Conservation (phyloP, 108 stramenopile genomes). For the Aureococcus anophagefferens region DNA sequence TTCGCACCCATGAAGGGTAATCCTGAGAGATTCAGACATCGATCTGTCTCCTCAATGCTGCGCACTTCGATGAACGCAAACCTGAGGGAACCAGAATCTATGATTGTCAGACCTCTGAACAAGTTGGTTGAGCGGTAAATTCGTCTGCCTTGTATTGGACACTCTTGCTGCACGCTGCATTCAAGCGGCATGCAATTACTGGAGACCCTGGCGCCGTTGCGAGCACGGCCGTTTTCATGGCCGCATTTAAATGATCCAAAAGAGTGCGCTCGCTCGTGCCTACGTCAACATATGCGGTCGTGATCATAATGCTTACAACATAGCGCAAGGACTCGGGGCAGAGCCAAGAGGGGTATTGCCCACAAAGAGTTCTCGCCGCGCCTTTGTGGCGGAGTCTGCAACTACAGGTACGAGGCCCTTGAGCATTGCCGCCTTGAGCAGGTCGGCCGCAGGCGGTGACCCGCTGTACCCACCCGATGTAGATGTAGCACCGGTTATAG, state of each 20-base stretch:
- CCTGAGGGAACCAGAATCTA: too few species aligned
- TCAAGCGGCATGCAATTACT: conserved; percentile 66
- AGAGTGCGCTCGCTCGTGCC: conserved; percentile 34
- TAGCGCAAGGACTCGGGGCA: too few species aligned
- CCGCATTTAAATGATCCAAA: conserved; percentile 77
- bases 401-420: neutral
- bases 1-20: conserved; percentile 78
- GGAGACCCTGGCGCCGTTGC: conserved; percentile 59
- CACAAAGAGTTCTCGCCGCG: conserved; percentile 71
- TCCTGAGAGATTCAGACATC: conserved; percentile 67
- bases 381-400: conserved; percentile 1
- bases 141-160: too few species aligned
- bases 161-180: conserved; percentile 72
- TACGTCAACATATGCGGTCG: too few species aligned
- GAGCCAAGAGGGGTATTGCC: conserved; percentile 87
- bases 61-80: conserved; percentile 80
- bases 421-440: neutral
- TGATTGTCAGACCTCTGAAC: too few species aligned
- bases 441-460: too few species aligned
- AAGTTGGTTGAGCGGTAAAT: too few species aligned
- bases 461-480: too few species aligned
- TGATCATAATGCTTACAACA: too few species aligned
- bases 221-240: conserved; percentile 66
- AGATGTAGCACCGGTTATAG: too few species aligned
- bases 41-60: conserved; percentile 59